phyloP scores from a whole-genome alignment of 139 green algal genomes.

The Tetraselmis striata region DNA sequence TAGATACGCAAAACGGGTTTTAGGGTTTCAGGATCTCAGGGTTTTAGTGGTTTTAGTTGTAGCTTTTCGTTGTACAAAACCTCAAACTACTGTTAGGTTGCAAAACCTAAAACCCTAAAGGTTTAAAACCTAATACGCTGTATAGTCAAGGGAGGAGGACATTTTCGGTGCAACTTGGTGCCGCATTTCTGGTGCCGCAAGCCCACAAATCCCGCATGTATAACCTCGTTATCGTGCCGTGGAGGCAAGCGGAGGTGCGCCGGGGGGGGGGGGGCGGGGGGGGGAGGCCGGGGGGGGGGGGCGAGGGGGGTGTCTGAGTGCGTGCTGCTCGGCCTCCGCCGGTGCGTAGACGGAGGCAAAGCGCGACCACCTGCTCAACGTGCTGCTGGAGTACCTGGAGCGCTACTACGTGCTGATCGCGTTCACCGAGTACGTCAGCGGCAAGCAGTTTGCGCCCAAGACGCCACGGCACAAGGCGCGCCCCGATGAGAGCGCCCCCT shows the following conservation, averaged over 20 bases:
- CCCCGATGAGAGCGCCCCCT: slow-evolving; percentile 52
- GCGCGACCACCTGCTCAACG: slow-evolving; percentile 3
- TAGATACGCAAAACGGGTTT: no score
- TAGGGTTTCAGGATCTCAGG: no score
- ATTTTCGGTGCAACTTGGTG: no score
- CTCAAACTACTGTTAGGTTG: no score
- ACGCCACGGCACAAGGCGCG: slow-evolving; percentile 42
- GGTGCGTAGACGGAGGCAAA: slow-evolving; percentile 5
- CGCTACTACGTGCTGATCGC: slow-evolving; percentile 76
- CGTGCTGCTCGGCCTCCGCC: not conserved
- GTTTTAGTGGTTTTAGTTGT: no score
- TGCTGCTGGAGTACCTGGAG: slow-evolving; percentile 60
- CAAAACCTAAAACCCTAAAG: no score
- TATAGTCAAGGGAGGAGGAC: no score
- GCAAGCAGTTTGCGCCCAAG: slow-evolving; percentile 46
- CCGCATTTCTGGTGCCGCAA: slow-evolving; percentile 36
- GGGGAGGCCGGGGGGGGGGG: no score
- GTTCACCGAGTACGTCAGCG: slow-evolving; percentile 76
- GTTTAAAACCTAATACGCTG: no score
- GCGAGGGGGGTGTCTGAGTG: not conserved
- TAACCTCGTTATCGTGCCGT: not conserved
- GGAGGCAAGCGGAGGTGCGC: not conserved
- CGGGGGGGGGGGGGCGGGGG: no score
- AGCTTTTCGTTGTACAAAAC: no score
- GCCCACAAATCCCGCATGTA: not conserved